Evolutionary conservation across 306 rosid species (phyloP).

Genomic region (Echinosophora koreensis): DNA sequence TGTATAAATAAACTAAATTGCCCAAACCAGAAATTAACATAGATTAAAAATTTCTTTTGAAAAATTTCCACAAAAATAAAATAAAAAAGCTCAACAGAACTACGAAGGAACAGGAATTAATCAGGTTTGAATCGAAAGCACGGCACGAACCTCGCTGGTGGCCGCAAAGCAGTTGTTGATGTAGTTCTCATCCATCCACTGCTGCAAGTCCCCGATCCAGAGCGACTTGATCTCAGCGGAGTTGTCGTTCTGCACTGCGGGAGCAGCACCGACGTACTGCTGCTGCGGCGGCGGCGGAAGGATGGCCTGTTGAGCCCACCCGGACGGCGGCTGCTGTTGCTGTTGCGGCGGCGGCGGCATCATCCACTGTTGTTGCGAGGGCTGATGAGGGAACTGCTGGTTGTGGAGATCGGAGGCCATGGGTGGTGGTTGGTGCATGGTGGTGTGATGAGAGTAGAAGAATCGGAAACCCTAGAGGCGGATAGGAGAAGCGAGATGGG

Average conservation of each 20-base stretch:
- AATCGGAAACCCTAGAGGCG: slow-evolving; percentile 26
- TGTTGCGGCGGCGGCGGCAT: slow-evolving; percentile 50
- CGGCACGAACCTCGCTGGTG: slow-evolving; percentile 58
- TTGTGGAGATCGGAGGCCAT: slow-evolving; percentile 50
- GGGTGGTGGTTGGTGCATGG: slow-evolving; percentile 57
- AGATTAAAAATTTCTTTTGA: neutral
- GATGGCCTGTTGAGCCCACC: slow-evolving; percentile 50
- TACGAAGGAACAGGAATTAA: neutral
- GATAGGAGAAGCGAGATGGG: neutral
- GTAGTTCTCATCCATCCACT: slow-evolving; percentile 77
- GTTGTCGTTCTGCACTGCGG: neutral
- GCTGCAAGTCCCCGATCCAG: slow-evolving; percentile 77
- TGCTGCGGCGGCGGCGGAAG: slow-evolving; percentile 40
- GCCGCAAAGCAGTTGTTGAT: slow-evolving; percentile 57
- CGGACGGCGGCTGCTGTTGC: slow-evolving; percentile 47
- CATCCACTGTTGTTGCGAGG: slow-evolving; percentile 60
- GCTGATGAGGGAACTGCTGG: slow-evolving; percentile 41
- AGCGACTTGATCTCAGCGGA: slow-evolving; percentile 69
- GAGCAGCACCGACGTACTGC: slow-evolving; percentile 41
- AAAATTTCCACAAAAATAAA: neutral
- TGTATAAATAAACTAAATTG: neutral
- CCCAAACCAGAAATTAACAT: neutral
- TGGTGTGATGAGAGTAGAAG: neutral
- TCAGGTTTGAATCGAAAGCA: neutral
- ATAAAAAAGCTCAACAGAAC: neutral